Conservation (phyloP, 768 basidiomycete genomes). For the Rhodocollybia butyracea region DNA sequence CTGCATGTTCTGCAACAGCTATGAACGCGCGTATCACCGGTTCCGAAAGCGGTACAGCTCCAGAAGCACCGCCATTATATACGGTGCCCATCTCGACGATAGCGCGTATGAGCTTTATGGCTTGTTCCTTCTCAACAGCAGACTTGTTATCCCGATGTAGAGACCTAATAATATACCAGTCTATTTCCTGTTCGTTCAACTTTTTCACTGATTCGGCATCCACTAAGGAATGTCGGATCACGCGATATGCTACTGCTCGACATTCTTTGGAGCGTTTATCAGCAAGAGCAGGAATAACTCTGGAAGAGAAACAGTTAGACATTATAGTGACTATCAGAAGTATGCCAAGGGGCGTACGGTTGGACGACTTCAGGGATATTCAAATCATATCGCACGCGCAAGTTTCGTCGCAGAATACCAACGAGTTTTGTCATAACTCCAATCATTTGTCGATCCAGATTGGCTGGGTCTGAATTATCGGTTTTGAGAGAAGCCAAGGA, state of each 20-base stretch:
- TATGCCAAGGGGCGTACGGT: conserved; percentile 49
- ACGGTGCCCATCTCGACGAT: conserved; percentile 76
- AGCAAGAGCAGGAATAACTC: conserved; percentile 75
- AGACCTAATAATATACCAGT: conserved; percentile 93
- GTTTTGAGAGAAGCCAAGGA: conserved; percentile 48
- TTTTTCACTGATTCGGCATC: conserved; percentile 68
- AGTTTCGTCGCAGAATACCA: conserved; percentile 60
- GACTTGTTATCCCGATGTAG: conserved; percentile 82
- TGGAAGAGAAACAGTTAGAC: conserved; percentile 29
- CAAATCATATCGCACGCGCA: conserved; percentile 76
- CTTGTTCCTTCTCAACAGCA: conserved; percentile 87
- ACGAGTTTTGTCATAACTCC: conserved; percentile 66
- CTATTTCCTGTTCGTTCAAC: conserved; percentile 63
- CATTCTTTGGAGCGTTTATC: conserved; percentile 71
- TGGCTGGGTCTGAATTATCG: conserved; percentile 32
- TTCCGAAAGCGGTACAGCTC: conserved; percentile 63
- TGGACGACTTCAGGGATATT: conserved; percentile 66
- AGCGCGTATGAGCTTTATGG: conserved; percentile 81
- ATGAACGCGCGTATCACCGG: conserved; percentile 85
- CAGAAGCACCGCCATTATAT: conserved; percentile 41
- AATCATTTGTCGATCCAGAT: conserved; percentile 52
- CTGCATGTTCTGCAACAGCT: conserved; percentile 87
- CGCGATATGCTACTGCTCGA: conserved; percentile 78
- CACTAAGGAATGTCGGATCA: conserved; percentile 75
- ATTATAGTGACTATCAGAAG: not conserved